Evolutionary conservation across 1,139 yeast species (phyloP), one percentile per base, ranked within the genome.

Genomic region (Blastobotrys persicus): DNA sequence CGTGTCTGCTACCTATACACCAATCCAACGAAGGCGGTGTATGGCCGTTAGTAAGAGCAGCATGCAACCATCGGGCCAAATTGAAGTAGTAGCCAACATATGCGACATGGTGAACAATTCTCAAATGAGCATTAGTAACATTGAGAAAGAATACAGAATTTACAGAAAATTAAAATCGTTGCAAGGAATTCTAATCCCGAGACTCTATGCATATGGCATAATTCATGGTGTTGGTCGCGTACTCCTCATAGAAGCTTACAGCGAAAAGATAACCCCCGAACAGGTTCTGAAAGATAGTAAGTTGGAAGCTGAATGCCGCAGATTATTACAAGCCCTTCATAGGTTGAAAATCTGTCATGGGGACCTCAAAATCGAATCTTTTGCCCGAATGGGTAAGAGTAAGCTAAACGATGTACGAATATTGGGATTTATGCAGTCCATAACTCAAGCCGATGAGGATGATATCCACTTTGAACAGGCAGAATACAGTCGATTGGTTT

Each of bases 381-480:
- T 37, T 37, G 41, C 19, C n/a, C 14, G 14, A 6, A 37, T 37
- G 41, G 41, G 41, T 14, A 17, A 18, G 13, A 18, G 41, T 6
- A 13, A 37, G 9, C 7, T 19, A 5, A 37, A 37, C n/a, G 41
- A 37, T 12, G 19, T 37, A 5, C 26, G 41, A 18, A 37, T 37
- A 28, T n/a, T 37, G 3, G 28, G 28, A 7, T 37, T 37, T 18
- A 37, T 37, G 41, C 41, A 37, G 28, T 26, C 28, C 4, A 7
- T 37, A 9, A 13, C 19, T 6, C 11, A 19, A 6, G 41, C 41
- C 4, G 41, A 37, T n/a, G 41, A 37, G 14, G 41, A 37, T 18
- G 41, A 37, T n/a, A 37, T 37, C 11, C 41, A 19, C 11, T 37
- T 37, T 37, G 41, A 37, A 19, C 41, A 37, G n/a, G 19, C 18